Base-by-base conservation (phyloP, 371 early-diverging fungal genomes). In the Saksenaea oblongispora region DNA sequence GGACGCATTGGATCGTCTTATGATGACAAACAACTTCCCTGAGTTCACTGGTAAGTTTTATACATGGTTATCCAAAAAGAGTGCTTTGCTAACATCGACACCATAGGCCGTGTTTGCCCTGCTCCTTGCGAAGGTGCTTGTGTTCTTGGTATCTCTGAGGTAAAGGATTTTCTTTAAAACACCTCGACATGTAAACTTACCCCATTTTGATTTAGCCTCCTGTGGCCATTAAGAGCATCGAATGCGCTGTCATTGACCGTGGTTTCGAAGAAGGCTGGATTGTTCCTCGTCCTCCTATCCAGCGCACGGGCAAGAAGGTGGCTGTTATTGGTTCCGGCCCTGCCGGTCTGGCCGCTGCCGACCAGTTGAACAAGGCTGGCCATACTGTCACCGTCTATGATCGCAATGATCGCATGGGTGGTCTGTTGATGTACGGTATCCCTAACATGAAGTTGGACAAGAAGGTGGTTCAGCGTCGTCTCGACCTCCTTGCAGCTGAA, bases 401-500 rank as follows among this genome's bases (percentile, higher is more conserved):
- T 72, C 90, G 97, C 61, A 95, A 96, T 60, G 97, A 97, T 65
- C 90, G 95, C 62, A 85, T 92, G 63, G 98, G 98, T 73, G 98
- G 98, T 58, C 79, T 98, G 57, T 83, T 98, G 69, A 95, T 95
- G 89, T 98, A 98, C 75, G 98, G 98, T 67, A 98, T 98, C 63
- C 98, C 98, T 61, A 97, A 98, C 85, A 98, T 98, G 98, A 98
- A 98, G 87, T 90, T 98, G 28, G 97, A 98, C 80, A 97, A 97
- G 87, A 83, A 83, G 59, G 71, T 95, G 61, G 97, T 98, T 36
- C 92, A 94, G 71, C 88, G 98, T 44, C 93, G 98, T 66, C 79
- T 96, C 56, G 94, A 97, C 63, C 87, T 96, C 66, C 78, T 98
- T 80, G 92, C 89, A 3, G 91, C 89, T 9, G 97, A 98, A 79